Percentiles rank a stretch among this genome's conserved stretches.
Evolutionary conservation across 768 basidiomycete species (phyloP).

Genomic region (Lanmaoa pseudosensibilis): DNA sequence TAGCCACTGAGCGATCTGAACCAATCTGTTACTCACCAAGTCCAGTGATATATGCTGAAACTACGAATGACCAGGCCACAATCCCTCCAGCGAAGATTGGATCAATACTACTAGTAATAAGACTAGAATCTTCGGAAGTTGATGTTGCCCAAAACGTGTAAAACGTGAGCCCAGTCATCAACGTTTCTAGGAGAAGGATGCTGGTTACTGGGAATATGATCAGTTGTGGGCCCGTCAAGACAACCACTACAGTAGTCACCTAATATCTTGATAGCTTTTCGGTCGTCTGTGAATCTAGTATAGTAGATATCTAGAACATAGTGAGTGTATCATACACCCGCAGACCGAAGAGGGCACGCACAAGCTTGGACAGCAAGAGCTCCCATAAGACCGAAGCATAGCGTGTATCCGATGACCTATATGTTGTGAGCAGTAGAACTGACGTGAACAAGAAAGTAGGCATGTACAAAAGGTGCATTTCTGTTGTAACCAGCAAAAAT

Average conservation of each 20-base stretch:
- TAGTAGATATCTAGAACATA: slow-evolving; percentile 19
- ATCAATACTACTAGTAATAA: too few relatives aligned
- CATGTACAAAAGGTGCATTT: too few relatives aligned
- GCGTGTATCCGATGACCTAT: slow-evolving; percentile 18
- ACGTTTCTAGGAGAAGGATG: slow-evolving; percentile 18
- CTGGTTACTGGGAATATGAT: slow-evolving; percentile 4
- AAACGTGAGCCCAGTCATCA: slow-evolving; percentile 14
- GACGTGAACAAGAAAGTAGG: too few relatives aligned
- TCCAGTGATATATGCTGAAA: slow-evolving; percentile 6
- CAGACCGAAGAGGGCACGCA: not conserved
- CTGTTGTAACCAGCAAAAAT: too few relatives aligned
- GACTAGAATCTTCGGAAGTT: too few relatives aligned
- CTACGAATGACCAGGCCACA: not conserved
- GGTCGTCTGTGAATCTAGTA: slow-evolving; percentile 16
- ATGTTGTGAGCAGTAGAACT: too few relatives aligned
- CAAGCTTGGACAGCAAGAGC: slow-evolving; percentile 16
- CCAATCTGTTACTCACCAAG: slow-evolving; percentile 15
- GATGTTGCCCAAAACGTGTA: too few relatives aligned
- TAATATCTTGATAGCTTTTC: slow-evolving; percentile 8
- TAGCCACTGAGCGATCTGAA: not conserved
- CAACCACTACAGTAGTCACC: slow-evolving; percentile 1
- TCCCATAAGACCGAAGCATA: slow-evolving; percentile 16
- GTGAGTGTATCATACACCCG: not conserved
- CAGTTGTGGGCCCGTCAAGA: not conserved
- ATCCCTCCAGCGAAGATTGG: too few relatives aligned